Conservation (phyloP, 2,329 filamentous ascomycete genomes). For the Sarocladiaceae sp. region DNA sequence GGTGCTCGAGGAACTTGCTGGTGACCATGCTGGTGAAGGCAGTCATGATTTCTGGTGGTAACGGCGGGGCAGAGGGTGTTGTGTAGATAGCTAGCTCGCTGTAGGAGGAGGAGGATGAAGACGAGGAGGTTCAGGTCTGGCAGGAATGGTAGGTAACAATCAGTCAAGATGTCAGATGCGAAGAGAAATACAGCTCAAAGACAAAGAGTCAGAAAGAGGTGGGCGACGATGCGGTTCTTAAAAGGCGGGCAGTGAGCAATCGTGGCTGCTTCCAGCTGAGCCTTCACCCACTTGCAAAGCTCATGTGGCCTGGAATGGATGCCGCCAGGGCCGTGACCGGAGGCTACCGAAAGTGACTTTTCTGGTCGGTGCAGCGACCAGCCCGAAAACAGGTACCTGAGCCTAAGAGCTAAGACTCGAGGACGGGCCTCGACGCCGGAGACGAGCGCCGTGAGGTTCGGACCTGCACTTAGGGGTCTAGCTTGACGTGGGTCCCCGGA, state of each 20-base stretch:
- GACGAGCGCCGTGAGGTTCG: constrained; percentile 1
- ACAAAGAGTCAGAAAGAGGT: no score
- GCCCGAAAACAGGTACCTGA: background rate
- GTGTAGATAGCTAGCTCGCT: no score
- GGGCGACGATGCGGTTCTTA: no score
- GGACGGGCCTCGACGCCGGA: constrained; percentile 6
- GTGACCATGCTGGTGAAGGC: constrained; percentile 41
- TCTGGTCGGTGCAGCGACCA: background rate
- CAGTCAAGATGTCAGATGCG: no score
- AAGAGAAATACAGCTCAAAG: no score
- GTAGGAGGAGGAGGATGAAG: background rate
- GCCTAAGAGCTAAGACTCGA: background rate
- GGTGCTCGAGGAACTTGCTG: constrained; percentile 72
- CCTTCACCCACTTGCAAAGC: constrained; percentile 1
- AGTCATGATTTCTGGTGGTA: constrained; percentile 5
- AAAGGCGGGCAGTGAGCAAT: no score
- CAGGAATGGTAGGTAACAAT: no score
- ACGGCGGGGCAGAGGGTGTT: no score
- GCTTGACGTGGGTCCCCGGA: constrained; percentile 10
- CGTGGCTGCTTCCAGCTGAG: background rate
- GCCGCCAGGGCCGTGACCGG: background rate
- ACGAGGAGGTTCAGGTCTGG: background rate
- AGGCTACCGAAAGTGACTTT: background rate
- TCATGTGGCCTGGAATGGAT: constrained; percentile 10
- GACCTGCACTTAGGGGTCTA: constrained; percentile 16